A percentile compares a stretch with the other conserved stretches of the same genome.
Conservation (phyloP, 2,329 filamentous ascomycete species). For the Madurella fahalii region DNA sequence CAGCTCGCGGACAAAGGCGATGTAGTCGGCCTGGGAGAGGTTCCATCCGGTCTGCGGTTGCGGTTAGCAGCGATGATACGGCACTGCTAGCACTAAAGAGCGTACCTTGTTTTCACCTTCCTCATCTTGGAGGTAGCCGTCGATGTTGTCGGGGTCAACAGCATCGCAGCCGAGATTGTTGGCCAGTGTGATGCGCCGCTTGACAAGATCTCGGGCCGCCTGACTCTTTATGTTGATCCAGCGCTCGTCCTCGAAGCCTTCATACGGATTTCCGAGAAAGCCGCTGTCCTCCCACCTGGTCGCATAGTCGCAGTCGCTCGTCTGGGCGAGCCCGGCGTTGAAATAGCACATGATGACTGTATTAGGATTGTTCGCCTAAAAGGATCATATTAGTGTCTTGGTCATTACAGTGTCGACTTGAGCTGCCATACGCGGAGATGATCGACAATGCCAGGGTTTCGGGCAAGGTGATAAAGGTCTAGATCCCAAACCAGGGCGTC, state of each 20-base stretch:
- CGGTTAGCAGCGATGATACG: too few relatives aligned
- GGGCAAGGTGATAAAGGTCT: slow-evolving; percentile 15
- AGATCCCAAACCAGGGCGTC: slow-evolving; percentile 19
- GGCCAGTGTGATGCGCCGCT: slow-evolving; percentile 14
- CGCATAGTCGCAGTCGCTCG: slow-evolving; percentile 17
- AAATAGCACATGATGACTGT: slow-evolving; percentile 19
- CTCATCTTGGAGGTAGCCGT: slow-evolving; percentile 12
- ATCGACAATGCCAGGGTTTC: slow-evolving; percentile 6
- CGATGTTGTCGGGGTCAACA: slow-evolving; percentile 21
- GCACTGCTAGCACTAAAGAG: too few relatives aligned
- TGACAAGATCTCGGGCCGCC: slow-evolving; percentile 13
- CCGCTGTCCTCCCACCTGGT: slow-evolving; percentile 10
- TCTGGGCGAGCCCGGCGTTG: slow-evolving; percentile 19
- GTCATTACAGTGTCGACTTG: too few relatives aligned
- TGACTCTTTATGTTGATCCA: slow-evolving; percentile 20
- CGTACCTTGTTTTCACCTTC: slow-evolving; percentile 1
- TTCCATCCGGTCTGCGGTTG: slow-evolving; percentile 6
- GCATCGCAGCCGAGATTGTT: slow-evolving; percentile 15
- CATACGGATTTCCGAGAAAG: slow-evolving; percentile 14
- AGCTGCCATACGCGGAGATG: slow-evolving; percentile 10
- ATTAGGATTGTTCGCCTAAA: slow-evolving; percentile 4
- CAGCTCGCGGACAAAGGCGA: slow-evolving; percentile 11
- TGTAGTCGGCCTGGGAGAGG: slow-evolving; percentile 8
- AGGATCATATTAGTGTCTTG: too few relatives aligned
- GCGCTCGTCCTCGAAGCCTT: slow-evolving; percentile 10